These are phyloP conservation scores for Athelia sp. DNA, from an alignment of 1,284 basidiomycete genomes.

Conservation along the genomic window DNA sequence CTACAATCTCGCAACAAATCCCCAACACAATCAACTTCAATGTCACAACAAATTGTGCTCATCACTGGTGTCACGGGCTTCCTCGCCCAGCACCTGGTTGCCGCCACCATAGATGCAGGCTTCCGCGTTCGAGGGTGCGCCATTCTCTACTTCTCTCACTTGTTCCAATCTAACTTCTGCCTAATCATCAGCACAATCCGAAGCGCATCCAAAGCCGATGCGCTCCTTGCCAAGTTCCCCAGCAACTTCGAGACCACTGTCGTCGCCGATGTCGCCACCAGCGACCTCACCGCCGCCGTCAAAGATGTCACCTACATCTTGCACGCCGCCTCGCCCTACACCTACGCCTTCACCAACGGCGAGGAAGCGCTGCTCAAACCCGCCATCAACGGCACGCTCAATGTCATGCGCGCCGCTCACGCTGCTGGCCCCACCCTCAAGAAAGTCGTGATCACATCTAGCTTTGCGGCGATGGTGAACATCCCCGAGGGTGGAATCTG, in stretches of 20 bases:
- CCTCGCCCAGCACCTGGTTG: not conserved
- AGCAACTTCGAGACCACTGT: not conserved
- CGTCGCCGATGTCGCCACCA: not conserved
- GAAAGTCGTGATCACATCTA: not conserved
- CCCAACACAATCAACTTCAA: no score
- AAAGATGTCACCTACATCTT: not conserved
- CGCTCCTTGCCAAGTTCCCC: not conserved
- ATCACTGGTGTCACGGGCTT: constrained; percentile 2
- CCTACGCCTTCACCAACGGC: not conserved
- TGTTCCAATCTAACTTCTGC: no score
- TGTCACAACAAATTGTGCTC: not conserved
- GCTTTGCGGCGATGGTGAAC: not conserved
- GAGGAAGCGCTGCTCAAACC: not conserved
- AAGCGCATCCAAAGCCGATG: not conserved
- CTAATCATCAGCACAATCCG: constrained; percentile 2
- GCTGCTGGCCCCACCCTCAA: not conserved
- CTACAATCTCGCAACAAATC: no score
- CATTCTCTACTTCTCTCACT: no score
- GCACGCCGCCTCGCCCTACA: not conserved
- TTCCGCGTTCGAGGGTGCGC: constrained; percentile 4
- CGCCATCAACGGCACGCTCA: not conserved
- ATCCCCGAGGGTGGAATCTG: not conserved
- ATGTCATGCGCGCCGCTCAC: not conserved
- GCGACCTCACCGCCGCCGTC: not conserved
- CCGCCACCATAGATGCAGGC: not conserved